Percentiles rank a stretch among this genome's conserved stretches.
Conservation (phyloP, 495 filamentous ascomycete species). For the Paragyromitra xinjiangensis region DNA sequence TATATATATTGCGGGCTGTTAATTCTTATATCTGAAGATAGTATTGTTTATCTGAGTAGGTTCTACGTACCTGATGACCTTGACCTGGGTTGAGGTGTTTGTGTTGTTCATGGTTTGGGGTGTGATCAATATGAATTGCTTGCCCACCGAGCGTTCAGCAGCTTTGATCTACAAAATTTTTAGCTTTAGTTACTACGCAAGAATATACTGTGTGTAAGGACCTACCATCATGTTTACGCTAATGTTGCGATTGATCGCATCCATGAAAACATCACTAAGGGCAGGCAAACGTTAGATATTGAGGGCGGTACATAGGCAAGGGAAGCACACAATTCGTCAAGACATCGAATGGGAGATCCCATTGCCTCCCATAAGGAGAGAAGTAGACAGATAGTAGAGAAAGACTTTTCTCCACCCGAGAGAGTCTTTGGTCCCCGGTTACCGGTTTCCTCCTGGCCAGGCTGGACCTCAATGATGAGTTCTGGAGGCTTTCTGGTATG, state of each 20-base stretch:
- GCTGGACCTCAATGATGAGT: conserved; percentile 82
- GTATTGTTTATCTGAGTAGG: background rate
- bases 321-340: conserved; percentile 85
- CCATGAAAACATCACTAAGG: conserved; percentile 95
- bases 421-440: conserved; percentile 83
- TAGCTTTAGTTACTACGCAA: conserved; percentile 1
- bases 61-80: conserved; percentile 76
- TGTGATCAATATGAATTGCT: conserved; percentile 96
- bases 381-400: conserved; percentile 93
- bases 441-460: conserved; percentile 73
- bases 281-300: conserved; percentile 49
- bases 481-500: conserved; percentile 77
- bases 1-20: conserved; percentile 3
- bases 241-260: conserved; percentile 91
- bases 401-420: conserved; percentile 96
- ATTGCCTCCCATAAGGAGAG: conserved; percentile 97
- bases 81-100: conserved; percentile 75
- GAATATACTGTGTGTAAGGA: conserved; percentile 30
- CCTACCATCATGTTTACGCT: conserved; percentile 94
- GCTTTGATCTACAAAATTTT: conserved; percentile 60
- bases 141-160: conserved; percentile 81
- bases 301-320: background rate
- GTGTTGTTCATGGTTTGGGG: conserved; percentile 84
- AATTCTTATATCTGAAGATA: conserved; percentile 6
- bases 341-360: conserved; percentile 90